Evolutionary conservation across 768 basidiomycete genomes (phyloP).

Genomic region (Favolaschia claudopus): DNA sequence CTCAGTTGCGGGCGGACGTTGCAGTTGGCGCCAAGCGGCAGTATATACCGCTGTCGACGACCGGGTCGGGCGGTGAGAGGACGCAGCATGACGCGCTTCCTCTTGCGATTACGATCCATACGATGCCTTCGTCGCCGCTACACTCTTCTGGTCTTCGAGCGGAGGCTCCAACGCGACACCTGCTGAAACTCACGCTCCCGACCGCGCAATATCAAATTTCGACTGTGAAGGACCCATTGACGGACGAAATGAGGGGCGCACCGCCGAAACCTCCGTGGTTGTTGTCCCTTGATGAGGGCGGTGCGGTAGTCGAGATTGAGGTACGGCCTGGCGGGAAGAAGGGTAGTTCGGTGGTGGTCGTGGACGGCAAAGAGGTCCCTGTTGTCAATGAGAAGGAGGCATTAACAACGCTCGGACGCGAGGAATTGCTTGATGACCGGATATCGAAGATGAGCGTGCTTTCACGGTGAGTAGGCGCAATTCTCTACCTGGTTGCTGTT

Average conservation of each 20-base stretch:
- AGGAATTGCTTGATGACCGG: constrained; percentile 79
- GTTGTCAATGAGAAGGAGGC: constrained; percentile 82
- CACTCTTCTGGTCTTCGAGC: constrained; percentile 71
- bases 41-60: constrained; percentile 43
- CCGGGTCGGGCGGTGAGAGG: constrained; percentile 25
- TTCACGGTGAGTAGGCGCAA: constrained; percentile 59
- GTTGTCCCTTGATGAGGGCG: constrained; percentile 64
- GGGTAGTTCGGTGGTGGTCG: constrained; percentile 45
- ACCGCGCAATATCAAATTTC: constrained; percentile 83
- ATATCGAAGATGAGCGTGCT: constrained; percentile 71
- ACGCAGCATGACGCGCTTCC: constrained; percentile 48
- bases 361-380: constrained; percentile 59
- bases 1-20: constrained; percentile 48
- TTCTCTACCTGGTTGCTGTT: constrained; percentile 10
- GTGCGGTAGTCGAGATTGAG: constrained; percentile 60
- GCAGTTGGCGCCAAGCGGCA: constrained; percentile 33
- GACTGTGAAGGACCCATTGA: constrained; percentile 83
- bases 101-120: constrained; percentile 67
- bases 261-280: constrained; percentile 80
- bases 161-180: constrained; percentile 70
- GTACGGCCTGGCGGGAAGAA: constrained; percentile 51
- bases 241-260: constrained; percentile 67
- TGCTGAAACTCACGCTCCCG: constrained; percentile 80
- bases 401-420: constrained; percentile 72
- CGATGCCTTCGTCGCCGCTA: constrained; percentile 82